phyloP scores from a whole-genome alignment of 1,139 yeast genomes.

The Arxiozyma bovina region DNA sequence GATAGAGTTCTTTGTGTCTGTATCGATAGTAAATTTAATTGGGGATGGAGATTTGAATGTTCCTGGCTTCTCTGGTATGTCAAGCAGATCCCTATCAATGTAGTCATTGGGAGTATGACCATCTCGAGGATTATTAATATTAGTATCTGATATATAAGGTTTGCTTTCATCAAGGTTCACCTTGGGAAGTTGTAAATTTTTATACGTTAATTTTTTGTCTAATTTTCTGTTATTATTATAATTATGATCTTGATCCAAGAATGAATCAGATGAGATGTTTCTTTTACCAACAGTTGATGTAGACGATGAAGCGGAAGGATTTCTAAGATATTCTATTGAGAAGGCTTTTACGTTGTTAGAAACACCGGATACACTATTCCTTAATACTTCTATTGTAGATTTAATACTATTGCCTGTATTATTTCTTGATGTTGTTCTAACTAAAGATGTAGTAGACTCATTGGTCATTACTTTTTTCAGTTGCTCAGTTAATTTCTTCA shows the following conservation, averaged over 20 bases:
- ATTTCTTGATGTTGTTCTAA: conserved; percentile 14
- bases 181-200: not conserved
- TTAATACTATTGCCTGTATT: conserved; percentile 21
- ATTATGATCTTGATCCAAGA: not conserved
- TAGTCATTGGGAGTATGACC: not conserved
- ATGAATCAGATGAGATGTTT: not conserved
- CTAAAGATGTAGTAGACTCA: conserved; percentile 15
- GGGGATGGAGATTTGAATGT: conserved; percentile 6
- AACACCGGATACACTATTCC: conserved; percentile 14
- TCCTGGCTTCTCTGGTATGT: not conserved
- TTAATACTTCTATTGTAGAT: conserved; percentile 25
- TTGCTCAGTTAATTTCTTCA: conserved; percentile 12
- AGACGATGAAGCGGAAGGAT: not conserved
- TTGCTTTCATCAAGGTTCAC: not conserved
- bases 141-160: not conserved
- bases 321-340: conserved; percentile 6
- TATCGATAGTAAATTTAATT: conserved; percentile 6
- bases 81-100: not conserved
- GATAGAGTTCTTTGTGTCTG: conserved; percentile 33
- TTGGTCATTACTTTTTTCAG: conserved; percentile 16
- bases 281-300: not conserved
- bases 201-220: not conserved
- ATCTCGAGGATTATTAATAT: no score
- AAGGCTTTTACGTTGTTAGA: conserved; percentile 6
- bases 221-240: not conserved